phyloP scores from a whole-genome alignment of 1,284 basidiomycete species.

The Ustilago curta region DNA sequence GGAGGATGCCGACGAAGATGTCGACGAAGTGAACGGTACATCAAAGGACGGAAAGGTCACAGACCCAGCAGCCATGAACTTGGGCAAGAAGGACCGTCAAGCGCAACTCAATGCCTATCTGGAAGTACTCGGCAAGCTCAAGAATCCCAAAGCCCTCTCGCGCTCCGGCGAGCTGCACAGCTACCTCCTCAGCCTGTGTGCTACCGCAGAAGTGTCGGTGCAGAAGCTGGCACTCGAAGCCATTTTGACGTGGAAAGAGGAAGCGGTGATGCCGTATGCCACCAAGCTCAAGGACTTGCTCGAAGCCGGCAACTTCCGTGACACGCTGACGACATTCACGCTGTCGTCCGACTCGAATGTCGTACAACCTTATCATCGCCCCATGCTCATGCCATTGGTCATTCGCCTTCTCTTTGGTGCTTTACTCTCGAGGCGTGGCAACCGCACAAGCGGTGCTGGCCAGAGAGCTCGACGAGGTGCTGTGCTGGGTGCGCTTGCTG shows the following conservation, averaged over 20 bases:
- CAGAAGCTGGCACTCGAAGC: conserved; percentile 84
- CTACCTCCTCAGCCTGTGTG: conserved; percentile 81
- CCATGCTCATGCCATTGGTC: conserved; percentile 79
- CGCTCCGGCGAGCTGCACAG: conserved; percentile 77
- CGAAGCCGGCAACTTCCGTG: conserved; percentile 88
- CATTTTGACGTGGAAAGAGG: conserved; percentile 84
- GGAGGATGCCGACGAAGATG: conserved; percentile 26
- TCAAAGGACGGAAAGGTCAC: conserved; percentile 10
- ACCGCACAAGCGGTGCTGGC: conserved; percentile 75
- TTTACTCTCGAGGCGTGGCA: conserved; percentile 85
- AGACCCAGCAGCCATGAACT: conserved; percentile 29
- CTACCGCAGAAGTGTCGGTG: conserved; percentile 84
- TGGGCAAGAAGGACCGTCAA: conserved; percentile 50
- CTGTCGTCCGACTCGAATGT: conserved; percentile 68
- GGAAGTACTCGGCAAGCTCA: conserved; percentile 86
- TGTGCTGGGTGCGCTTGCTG: conserved; percentile 79
- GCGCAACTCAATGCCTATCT: conserved; percentile 74
- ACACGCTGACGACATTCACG: conserved; percentile 80
- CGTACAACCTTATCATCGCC: conserved; percentile 77
- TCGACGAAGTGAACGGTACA: neutral
- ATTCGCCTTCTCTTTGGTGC: conserved; percentile 87
- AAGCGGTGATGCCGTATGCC: conserved; percentile 77
- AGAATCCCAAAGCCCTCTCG: conserved; percentile 87
- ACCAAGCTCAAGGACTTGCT: conserved; percentile 80
- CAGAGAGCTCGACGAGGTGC: conserved; percentile 75